phyloP scores from a whole-genome alignment of 352 stramenopile genomes.

The Phytopythium chamaehyphon region DNA sequence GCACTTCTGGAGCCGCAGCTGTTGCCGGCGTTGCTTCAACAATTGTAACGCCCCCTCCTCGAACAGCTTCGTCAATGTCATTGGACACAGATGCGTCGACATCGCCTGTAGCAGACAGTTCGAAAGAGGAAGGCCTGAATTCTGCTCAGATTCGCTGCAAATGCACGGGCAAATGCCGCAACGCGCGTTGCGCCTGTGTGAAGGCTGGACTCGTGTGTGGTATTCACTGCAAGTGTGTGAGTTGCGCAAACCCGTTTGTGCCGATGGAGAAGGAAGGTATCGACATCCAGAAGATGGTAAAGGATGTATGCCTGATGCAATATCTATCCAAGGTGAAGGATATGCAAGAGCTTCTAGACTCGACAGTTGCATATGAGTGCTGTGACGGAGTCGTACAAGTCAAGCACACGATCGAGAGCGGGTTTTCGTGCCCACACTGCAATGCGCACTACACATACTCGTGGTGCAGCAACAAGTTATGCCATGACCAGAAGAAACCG shows the following conservation, averaged over 20 bases:
- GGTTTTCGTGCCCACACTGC: constrained; percentile 58
- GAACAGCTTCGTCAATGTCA: background rate
- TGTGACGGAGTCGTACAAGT: constrained; percentile 57
- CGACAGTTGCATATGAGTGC: constrained; percentile 64
- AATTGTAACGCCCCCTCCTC: background rate
- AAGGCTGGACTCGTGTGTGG: constrained; percentile 80
- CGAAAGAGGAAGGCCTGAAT: constrained; percentile 29
- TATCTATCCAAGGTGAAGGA: constrained; percentile 80
- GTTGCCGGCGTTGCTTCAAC: background rate
- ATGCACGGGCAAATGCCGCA: constrained; percentile 81
- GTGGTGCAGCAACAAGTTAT: constrained; percentile 77
- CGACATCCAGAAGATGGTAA: constrained; percentile 58
- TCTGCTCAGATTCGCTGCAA: constrained; percentile 47
- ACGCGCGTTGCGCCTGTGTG: constrained; percentile 76
- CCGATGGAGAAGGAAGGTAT: constrained; percentile 70
- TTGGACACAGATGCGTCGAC: constrained; percentile 2
- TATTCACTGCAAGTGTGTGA: constrained; percentile 71
- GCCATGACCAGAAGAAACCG: constrained; percentile 71
- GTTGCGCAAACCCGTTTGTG: constrained; percentile 76
- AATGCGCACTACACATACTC: constrained; percentile 68
- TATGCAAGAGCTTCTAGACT: constrained; percentile 78
- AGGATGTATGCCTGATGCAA: constrained; percentile 79
- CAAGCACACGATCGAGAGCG: constrained; percentile 58
- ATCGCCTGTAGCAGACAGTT: constrained; percentile 4
- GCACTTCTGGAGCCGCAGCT: background rate